Percentiles rank a stretch among this genome's conserved stretches.
Conservation (phyloP, 345 rosid genomes). For the Balakata baccata region DNA sequence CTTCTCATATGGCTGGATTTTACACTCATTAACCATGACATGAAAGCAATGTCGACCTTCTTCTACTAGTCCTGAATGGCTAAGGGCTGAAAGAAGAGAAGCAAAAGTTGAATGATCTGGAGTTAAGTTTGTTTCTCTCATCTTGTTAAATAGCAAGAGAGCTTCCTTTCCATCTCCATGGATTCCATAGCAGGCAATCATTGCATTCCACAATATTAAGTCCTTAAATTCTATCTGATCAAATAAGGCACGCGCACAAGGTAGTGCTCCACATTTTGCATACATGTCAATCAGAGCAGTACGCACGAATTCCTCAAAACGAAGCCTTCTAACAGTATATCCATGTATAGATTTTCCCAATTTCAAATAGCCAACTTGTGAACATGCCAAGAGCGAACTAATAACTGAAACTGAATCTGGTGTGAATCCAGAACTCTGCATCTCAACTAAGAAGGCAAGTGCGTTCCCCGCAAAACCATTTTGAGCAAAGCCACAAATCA, state of each 20-base stretch:
- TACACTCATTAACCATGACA: slow-evolving; percentile 40
- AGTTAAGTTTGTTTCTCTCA: slow-evolving; percentile 40
- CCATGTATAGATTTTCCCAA: slow-evolving; percentile 57
- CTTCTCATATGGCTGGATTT: slow-evolving; percentile 56
- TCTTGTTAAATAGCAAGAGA: slow-evolving; percentile 46
- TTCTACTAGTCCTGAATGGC: slow-evolving; percentile 65
- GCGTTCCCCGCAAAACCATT: slow-evolving; percentile 53
- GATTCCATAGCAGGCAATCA: slow-evolving; percentile 61
- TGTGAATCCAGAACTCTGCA: slow-evolving; percentile 48
- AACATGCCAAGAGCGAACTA: slow-evolving; percentile 50
- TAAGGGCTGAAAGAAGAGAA: slow-evolving; percentile 64
- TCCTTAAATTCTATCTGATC: slow-evolving; percentile 48
- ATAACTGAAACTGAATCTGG: slow-evolving; percentile 58
- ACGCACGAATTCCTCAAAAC: slow-evolving; percentile 37
- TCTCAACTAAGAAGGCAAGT: slow-evolving; percentile 44
- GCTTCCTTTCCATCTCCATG: slow-evolving; percentile 70
- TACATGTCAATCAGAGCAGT: slow-evolving; percentile 69
- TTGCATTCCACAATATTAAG: slow-evolving; percentile 62
- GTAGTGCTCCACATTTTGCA: slow-evolving; percentile 61
- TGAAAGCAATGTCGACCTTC: slow-evolving; percentile 61
- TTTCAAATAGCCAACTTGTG: slow-evolving; percentile 57
- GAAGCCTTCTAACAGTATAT: slow-evolving; percentile 45
- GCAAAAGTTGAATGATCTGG: slow-evolving; percentile 73
- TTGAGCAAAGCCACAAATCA: slow-evolving; percentile 62
- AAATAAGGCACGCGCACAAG: slow-evolving; percentile 44